These are phyloP conservation scores for Saxispiralis lemnorum DNA, from an alignment of 495 filamentous ascomycete species.

Conservation along the genomic window DNA sequence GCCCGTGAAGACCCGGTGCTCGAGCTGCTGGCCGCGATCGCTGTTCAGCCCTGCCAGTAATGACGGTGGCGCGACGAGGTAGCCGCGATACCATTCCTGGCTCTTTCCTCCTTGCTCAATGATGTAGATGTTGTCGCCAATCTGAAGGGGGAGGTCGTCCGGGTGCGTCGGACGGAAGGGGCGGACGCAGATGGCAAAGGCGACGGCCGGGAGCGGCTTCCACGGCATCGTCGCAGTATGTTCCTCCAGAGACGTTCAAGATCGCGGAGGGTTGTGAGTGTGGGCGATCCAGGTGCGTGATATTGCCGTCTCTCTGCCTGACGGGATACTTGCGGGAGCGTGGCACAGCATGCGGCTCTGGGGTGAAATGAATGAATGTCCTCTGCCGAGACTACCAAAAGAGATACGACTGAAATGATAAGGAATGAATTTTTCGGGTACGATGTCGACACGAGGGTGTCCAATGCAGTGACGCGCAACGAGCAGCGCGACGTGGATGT, in stretches of 20 bases:
- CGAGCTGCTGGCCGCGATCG: constrained; percentile 79
- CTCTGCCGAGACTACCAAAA: too few relatives aligned
- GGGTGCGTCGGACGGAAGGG: constrained; percentile 75
- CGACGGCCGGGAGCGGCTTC: constrained; percentile 90
- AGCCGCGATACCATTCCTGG: constrained; percentile 84
- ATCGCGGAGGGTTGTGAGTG: too few relatives aligned
- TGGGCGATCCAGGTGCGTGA: too few relatives aligned
- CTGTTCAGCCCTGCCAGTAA: constrained; percentile 82
- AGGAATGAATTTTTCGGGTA: too few relatives aligned
- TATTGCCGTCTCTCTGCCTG: too few relatives aligned
- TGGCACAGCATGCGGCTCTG: too few relatives aligned
- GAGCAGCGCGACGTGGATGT: too few relatives aligned
- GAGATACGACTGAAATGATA: too few relatives aligned
- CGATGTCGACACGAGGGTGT: too few relatives aligned
- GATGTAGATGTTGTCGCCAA: constrained; percentile 95
- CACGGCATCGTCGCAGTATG: constrained; percentile 53
- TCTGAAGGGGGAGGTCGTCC: constrained; percentile 87
- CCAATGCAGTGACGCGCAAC: too few relatives aligned
- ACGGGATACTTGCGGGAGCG: too few relatives aligned
- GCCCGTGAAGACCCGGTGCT: constrained; percentile 87
- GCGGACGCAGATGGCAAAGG: constrained; percentile 86
- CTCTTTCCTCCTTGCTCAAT: constrained; percentile 83
- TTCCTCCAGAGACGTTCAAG: not conserved
- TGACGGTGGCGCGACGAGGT: constrained; percentile 84
- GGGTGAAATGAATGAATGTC: too few relatives aligned